These are phyloP conservation scores for Lentinula lateritia DNA, from an alignment of 768 basidiomycete species.

Conservation along the genomic window DNA sequence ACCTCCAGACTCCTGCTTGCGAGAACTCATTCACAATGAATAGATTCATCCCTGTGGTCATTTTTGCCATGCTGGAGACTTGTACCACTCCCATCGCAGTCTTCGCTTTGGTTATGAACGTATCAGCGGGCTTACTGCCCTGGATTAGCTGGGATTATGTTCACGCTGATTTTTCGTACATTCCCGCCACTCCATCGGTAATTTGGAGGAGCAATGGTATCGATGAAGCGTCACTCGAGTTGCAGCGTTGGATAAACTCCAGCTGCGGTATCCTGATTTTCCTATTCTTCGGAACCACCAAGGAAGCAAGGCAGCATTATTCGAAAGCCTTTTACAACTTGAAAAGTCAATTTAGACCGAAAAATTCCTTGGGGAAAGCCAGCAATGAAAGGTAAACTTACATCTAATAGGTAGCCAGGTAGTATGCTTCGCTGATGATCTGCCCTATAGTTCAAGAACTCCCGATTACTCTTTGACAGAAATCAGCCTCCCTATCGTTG, in stretches of 20 bases:
- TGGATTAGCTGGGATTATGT: constrained; percentile 41
- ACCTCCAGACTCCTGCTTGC: neutral
- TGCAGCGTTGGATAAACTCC: neutral
- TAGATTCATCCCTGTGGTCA: constrained; percentile 46
- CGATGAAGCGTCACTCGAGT: neutral
- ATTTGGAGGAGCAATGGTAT: neutral
- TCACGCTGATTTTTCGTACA: constrained; percentile 25
- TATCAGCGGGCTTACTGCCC: constrained; percentile 19
- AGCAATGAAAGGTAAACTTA: neutral
- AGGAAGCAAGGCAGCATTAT: neutral
- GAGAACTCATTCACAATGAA: constrained; percentile 22
- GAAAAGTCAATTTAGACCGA: neutral
- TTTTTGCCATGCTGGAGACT: constrained; percentile 35
- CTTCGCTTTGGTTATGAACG: constrained; percentile 23
- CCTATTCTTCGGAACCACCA: neutral
- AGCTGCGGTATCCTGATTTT: neutral
- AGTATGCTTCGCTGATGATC: neutral
- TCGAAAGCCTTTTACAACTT: neutral
- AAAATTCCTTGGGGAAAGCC: neutral
- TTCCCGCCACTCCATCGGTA: constrained; percentile 8
- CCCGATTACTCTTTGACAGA: neutral
- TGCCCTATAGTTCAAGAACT: neutral
- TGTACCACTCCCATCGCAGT: constrained; percentile 35
- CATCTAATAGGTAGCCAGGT: neutral
- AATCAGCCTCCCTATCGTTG: neutral